Conservation (phyloP, 768 basidiomycete genomes). For the Naganishia vaughanmartiniae region DNA sequence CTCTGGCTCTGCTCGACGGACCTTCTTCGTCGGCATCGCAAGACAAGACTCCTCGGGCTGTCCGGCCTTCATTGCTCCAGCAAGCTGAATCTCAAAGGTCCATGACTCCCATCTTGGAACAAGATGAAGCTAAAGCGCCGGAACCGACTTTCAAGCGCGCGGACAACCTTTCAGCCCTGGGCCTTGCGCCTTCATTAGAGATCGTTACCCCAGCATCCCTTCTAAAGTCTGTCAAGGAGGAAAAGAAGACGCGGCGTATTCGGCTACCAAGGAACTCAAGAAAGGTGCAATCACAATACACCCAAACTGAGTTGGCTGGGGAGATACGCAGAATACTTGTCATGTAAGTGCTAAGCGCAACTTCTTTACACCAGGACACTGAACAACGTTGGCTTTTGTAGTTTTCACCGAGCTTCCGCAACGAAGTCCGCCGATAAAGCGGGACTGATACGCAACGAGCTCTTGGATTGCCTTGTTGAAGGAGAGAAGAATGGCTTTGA, state of each 20-base stretch:
- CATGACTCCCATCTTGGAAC: slow-evolving; percentile 24
- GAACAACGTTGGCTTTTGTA: slow-evolving; percentile 1
- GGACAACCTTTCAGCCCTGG: slow-evolving; percentile 1
- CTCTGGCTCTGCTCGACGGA: background rate
- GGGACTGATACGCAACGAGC: slow-evolving; percentile 43
- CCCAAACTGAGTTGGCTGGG: background rate
- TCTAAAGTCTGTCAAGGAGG: background rate
- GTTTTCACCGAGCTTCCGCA: slow-evolving; percentile 36
- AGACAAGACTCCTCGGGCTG: slow-evolving; percentile 8
- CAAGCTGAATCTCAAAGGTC: slow-evolving; percentile 21
- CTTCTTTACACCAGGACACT: background rate
- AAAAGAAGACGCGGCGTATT: slow-evolving; percentile 9
- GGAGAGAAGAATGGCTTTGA: slow-evolving; percentile 48
- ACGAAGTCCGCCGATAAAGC: slow-evolving; percentile 46
- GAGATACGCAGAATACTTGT: slow-evolving; percentile 27
- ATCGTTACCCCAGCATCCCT: background rate
- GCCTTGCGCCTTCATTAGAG: slow-evolving; percentile 17
- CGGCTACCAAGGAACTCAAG: slow-evolving; percentile 21
- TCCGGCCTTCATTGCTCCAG: slow-evolving; percentile 21
- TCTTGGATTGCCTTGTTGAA: slow-evolving; percentile 49
- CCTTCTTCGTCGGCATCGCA: slow-evolving; percentile 2
- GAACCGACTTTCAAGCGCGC: background rate
- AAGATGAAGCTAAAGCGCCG: slow-evolving; percentile 20
- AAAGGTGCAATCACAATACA: slow-evolving; percentile 11
- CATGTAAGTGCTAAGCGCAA: background rate